Evolutionary conservation across 495 filamentous ascomycete species (phyloP).

Genomic region (Penicillium coprophilum): DNA sequence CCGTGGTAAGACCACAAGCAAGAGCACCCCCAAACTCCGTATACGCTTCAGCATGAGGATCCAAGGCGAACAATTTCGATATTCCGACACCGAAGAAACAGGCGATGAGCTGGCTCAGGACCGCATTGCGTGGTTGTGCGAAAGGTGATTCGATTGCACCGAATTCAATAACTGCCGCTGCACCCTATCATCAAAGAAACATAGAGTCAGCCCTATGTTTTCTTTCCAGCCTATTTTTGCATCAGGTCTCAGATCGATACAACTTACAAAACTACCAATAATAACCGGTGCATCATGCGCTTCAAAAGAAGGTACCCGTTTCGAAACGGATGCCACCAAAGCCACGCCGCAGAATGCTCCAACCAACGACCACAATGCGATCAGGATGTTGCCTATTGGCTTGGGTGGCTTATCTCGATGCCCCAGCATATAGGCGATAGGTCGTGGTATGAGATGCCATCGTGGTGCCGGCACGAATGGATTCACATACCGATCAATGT

Average conservation of each 20-base stretch:
- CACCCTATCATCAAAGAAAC: conserved; percentile 51
- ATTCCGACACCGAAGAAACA: conserved; percentile 65
- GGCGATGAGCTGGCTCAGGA: conserved; percentile 70
- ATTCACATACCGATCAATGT: conserved; percentile 66
- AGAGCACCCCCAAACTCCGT: conserved; percentile 70
- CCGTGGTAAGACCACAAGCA: conserved; percentile 65
- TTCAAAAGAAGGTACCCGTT: conserved; percentile 40
- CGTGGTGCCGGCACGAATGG: conserved; percentile 54
- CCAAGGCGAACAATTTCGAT: conserved; percentile 70
- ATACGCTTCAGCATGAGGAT: conserved; percentile 40
- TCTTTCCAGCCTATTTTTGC: background rate
- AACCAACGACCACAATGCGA: conserved; percentile 45
- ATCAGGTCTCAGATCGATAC: background rate
- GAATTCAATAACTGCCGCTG: conserved; percentile 74
- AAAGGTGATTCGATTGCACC: conserved; percentile 77
- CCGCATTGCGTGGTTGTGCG: conserved; percentile 74
- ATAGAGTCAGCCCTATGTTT: background rate
- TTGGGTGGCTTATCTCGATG: conserved; percentile 34
- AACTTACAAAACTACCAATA: conserved; percentile 45
- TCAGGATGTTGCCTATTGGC: conserved; percentile 37
- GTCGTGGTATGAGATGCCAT: conserved; percentile 40
- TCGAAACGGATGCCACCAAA: conserved; percentile 41
- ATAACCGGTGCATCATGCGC: conserved; percentile 38
- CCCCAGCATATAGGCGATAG: conserved; percentile 43
- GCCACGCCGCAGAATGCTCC: conserved; percentile 48